Base-by-base conservation (phyloP, 1,139 yeast genomes). In the Ogataea hybrid region DNA sequence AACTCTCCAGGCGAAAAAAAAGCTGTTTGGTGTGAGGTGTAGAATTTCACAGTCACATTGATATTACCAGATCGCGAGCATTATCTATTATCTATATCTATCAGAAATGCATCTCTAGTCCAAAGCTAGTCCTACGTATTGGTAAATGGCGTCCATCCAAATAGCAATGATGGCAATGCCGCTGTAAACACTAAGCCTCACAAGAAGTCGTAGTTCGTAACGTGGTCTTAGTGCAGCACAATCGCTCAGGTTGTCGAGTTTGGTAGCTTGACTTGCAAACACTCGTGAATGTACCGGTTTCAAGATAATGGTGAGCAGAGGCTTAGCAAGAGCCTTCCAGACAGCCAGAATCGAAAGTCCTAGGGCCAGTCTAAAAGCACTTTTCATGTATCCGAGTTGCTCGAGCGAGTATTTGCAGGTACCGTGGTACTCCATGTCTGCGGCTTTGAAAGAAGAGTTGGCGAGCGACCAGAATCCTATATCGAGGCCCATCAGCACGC, bases 401-500 rank as follows among this genome's bases (percentile, higher is more conserved):
- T 51, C 51, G 49, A 51, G 68, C 43, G 65, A 61, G 55, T 66
- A 72, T 3, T 75, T 74, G 5, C 77, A 59, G 18, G 67, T 58
- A 9, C 73, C 52, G 21, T 51, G 52, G 12, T 3, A 55, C 7
- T 39, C 41, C 28, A 39, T 16, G 14, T 25, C 28, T 11, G 16
- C 25, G 16, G 34, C 42, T 17, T 37, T 42, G 32, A 39, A 44
- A 16, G 29, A 5, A 2, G 53, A 35, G 39, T 52, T 48, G 9
- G 52, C 41, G 2, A 50, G 9, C 20, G 56, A 51, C 75, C 83
- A 77, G 49, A 75, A 77, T 10, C 81, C 73, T 28, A 81, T 50
- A 48, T 81, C 88, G 21, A 82, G 55, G 0, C 97, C 97, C 37
- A 84, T 70, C 16, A 89, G 73, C 22, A 92, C 98, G 2, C 97